Evolutionary conservation across 495 filamentous ascomycete genomes (phyloP), one percentile per base, ranked within the genome.

Genomic region (Copromyces sp.): DNA sequence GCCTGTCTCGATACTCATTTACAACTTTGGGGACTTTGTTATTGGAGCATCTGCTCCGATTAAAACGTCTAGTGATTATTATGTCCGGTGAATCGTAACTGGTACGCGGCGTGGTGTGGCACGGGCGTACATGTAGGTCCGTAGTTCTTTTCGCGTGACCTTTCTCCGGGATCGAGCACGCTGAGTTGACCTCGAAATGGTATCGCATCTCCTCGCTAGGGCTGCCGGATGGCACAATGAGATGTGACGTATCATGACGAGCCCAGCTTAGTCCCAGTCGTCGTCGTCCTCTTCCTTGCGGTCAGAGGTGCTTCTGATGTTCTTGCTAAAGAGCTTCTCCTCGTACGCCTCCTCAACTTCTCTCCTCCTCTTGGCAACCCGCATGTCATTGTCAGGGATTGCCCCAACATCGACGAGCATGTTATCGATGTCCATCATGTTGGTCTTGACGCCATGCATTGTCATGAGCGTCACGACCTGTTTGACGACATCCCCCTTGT

Each of bases 391-490:
- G 47, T 87, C 84, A 70, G 89, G 88, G 68, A 97, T 79, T 24
- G 94, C 94, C 14, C 93, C 93, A 39, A 94, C 84, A 47, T 92
- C 90, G 5, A 97, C 86, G n/a, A 98, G 84, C 53, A 97, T 80
- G 72, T 86, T 87, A 77, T 97, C 92, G 39, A 97, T 81, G 68
- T 87, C 80, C 70, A 81, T 73, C 81, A 92, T 82, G 72, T 82
- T 89, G 70, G 93, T 95, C 70, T 84, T 83, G 17, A 85, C 83
- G 24, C 94, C 95, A 11, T 88, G 87, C 44, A 98, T 78, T 74
- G 94, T 93, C 76, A 87, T 88, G 74, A 99, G 84, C 29, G 93
- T 97, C 7, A 99, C 89, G 73, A 97, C 80, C 80, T 98, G 95
- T 80, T 87, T 93, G 77, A 89, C 87, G 70, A 99, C 96, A 81